These are phyloP conservation scores for Sclerospora graminicola DNA, from an alignment of 352 stramenopile genomes.

Conservation along the genomic window DNA sequence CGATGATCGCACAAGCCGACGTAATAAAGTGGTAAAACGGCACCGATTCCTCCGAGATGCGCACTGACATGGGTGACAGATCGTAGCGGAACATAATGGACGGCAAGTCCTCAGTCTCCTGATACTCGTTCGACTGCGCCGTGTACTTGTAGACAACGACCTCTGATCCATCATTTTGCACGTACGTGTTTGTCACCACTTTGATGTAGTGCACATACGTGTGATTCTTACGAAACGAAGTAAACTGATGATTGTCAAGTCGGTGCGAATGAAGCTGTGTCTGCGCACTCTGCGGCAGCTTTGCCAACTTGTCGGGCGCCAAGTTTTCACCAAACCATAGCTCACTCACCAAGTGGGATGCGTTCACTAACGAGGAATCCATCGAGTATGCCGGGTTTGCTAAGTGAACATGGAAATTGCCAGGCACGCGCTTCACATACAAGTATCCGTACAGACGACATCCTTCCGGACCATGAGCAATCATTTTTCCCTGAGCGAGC, in stretches of 20 bases:
- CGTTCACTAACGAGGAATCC: constrained; percentile 84
- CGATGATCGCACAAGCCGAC: constrained; percentile 91
- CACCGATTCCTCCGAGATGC: constrained; percentile 87
- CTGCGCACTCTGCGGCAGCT: constrained; percentile 84
- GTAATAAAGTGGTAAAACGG: constrained; percentile 95
- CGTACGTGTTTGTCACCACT: constrained; percentile 90
- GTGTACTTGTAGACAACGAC: constrained; percentile 88
- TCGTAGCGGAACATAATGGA: constrained; percentile 90
- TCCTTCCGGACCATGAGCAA: constrained; percentile 61
- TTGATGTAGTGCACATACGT: constrained; percentile 99
- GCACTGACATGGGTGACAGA: constrained; percentile 89
- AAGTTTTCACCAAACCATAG: constrained; percentile 91
- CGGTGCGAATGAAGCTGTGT: constrained; percentile 89
- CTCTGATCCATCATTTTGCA: constrained; percentile 45
- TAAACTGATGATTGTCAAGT: constrained; percentile 88
- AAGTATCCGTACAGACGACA: constrained; percentile 71
- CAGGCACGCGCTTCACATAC: constrained; percentile 89
- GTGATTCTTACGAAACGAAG: constrained; percentile 89
- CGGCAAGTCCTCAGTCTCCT: constrained; percentile 76
- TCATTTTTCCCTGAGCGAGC: constrained; percentile 39
- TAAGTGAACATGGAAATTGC: constrained; percentile 98
- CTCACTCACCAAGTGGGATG: constrained; percentile 93
- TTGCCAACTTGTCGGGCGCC: constrained; percentile 33
- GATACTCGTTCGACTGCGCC: constrained; percentile 82
- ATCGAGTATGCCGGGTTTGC: constrained; percentile 91